Evolutionary conservation across 371 early-diverging fungal genomes (phyloP), one percentile per base, ranked within the genome.

Genomic region (Rhizomucor miehei): DNA sequence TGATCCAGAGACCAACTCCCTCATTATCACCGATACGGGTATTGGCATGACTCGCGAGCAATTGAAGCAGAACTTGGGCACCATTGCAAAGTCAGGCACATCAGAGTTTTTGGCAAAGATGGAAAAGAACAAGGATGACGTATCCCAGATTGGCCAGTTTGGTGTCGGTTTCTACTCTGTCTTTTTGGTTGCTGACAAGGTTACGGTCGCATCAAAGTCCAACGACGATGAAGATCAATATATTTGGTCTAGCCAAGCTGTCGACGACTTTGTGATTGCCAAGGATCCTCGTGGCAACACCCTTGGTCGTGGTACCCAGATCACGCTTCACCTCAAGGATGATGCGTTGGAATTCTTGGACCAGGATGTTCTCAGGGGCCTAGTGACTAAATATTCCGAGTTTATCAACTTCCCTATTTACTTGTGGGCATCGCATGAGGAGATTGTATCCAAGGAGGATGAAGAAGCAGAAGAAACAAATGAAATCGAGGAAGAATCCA

Each of bases 101-200:
- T 84, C 89, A 24, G 92, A 91, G 58, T 91, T 97, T 64, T 64
- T 93, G 57, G 75, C 88, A 53, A 76, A 84, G 24, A 44, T 93
- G 53, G 86, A 87, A 44, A 74, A 77, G 19, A 69, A 69, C 49
- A 75, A 73, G 62, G 87, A 85, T 51, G 85, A 65, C 35, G 74
- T 80, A 54, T 79, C 80, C 48, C 69, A 94, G 64, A 97, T 97
- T 66, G 99, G 99, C 44, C 98, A 98, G 78, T 99, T 99, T 74
- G 99, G 99, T 82, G 94, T 97, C 34, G 99, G 99, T 19, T 97
- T 97, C 73, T 99, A 99, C 78, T 93, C 86, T 19, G 88, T 89
- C 44, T 93, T 90, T 65, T 67, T 97, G 62, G 95, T 98, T 2
- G 95, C 97, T n/a, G 95, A 97, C 71, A 81, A 84, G 63, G 98